These are phyloP conservation scores for Apiospora malaysiana DNA, from an alignment of 2,329 filamentous ascomycete species.

Conservation along the genomic window DNA sequence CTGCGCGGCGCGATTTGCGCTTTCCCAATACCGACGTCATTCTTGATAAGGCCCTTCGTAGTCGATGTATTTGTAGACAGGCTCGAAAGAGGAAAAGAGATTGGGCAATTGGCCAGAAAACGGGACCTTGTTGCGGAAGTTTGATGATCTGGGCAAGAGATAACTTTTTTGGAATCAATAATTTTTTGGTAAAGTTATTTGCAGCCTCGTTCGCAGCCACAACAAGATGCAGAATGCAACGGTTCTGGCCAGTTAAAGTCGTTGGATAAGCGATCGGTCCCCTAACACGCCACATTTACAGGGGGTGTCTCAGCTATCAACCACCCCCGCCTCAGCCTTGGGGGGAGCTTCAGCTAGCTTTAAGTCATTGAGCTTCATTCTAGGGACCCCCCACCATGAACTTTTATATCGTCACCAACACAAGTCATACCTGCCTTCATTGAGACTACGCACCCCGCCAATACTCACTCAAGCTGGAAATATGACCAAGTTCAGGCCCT, in stretches of 20 bases:
- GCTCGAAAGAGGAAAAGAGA: neutral
- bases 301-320: conserved; percentile 16
- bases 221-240: neutral
- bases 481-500: conserved; percentile 95
- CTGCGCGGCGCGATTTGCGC: conserved; percentile 47
- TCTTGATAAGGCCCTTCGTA: no score
- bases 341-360: neutral
- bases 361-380: conserved; percentile 4
- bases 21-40: conserved; percentile 49
- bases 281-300: neutral
- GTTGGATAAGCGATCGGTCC: neutral
- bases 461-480: no score
- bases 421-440: neutral
- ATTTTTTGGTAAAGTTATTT: neutral
- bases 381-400: conserved; percentile 27
- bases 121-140: neutral
- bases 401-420: neutral
- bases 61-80: neutral
- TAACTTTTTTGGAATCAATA: neutral
- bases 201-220: conserved; percentile 12
- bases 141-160: neutral
- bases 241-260: neutral
- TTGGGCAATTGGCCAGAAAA: neutral
- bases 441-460: no score
- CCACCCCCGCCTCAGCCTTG: conserved; percentile 33